Evolutionary conservation across 352 stramenopile species (phyloP).

Genomic region (Phytopythium oedochilum): DNA sequence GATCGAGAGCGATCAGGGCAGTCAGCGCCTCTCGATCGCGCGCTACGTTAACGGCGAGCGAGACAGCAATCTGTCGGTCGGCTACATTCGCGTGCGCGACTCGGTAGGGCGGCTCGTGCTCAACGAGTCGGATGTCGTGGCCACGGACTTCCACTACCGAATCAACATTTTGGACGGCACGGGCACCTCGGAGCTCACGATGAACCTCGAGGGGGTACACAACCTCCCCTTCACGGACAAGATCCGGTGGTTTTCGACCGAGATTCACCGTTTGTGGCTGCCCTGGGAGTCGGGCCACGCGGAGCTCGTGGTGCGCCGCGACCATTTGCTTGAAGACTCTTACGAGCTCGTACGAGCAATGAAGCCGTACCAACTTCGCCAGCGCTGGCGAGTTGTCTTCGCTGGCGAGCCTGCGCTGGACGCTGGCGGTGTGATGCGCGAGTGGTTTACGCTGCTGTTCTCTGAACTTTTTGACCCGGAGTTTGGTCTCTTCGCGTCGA

Average conservation of each 20-base stretch:
- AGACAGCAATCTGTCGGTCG: constrained; percentile 59
- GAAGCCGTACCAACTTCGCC: constrained; percentile 77
- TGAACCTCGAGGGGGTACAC: constrained; percentile 80
- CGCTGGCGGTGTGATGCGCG: constrained; percentile 84
- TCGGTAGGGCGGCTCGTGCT: constrained; percentile 61
- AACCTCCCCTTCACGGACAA: constrained; percentile 77
- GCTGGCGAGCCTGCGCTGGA: constrained; percentile 82
- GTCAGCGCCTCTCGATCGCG: constrained; percentile 22
- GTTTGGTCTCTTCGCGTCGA: constrained; percentile 75
- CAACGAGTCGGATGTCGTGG: constrained; percentile 79
- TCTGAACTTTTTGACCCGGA: constrained; percentile 74
- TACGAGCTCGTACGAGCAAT: constrained; percentile 75
- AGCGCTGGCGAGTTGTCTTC: constrained; percentile 85
- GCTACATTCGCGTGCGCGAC: constrained; percentile 77
- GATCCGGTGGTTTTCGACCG: constrained; percentile 78
- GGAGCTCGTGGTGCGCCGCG: constrained; percentile 69
- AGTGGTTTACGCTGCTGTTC: constrained; percentile 88
- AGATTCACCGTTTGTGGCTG: constrained; percentile 77
- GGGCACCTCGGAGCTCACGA: constrained; percentile 72
- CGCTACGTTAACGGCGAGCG: constrained; percentile 49
- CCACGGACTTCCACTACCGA: constrained; percentile 75
- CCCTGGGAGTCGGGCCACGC: constrained; percentile 80
- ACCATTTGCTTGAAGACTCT: constrained; percentile 85
- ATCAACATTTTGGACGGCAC: constrained; percentile 75
- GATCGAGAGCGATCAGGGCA: constrained; percentile 43